phyloP scores from a whole-genome alignment of 2,329 filamentous ascomycete genomes.

The Aureobasidium zeae region DNA sequence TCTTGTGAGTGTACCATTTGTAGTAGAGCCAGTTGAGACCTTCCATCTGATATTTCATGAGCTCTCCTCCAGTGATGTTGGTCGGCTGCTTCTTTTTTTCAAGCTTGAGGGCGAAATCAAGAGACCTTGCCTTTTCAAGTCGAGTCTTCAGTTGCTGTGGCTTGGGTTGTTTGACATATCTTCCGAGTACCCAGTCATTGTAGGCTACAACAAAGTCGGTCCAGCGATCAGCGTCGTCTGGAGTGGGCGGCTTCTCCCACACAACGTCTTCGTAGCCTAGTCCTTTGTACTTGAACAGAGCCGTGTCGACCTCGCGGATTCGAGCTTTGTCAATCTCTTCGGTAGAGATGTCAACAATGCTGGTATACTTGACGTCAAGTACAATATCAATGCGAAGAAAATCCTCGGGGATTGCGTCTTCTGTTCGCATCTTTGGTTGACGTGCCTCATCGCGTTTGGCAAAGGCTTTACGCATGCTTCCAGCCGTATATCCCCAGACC shows the following conservation, averaged over 20 bases:
- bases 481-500: slow-evolving; percentile 63
- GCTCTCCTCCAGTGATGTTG: slow-evolving; percentile 63
- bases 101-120: slow-evolving; percentile 56
- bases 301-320: slow-evolving; percentile 61
- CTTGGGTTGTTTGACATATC: slow-evolving; percentile 57
- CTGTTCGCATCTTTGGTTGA: slow-evolving; percentile 57
- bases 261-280: slow-evolving; percentile 83
- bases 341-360: slow-evolving; percentile 47
- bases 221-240: slow-evolving; percentile 60
- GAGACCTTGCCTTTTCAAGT: slow-evolving; percentile 55
- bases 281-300: slow-evolving; percentile 86
- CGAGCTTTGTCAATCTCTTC: slow-evolving; percentile 63
- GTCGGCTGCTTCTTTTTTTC: slow-evolving; percentile 64
- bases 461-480: slow-evolving; percentile 64
- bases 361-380: slow-evolving; percentile 66
- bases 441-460: slow-evolving; percentile 56
- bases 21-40: slow-evolving; percentile 93
- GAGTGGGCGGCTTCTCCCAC: slow-evolving; percentile 71
- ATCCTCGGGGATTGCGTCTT: slow-evolving; percentile 81
- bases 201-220: slow-evolving; percentile 75
- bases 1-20: slow-evolving; percentile 74
- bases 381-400: slow-evolving; percentile 80
- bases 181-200: slow-evolving; percentile 71
- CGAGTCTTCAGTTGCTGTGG: slow-evolving; percentile 53
- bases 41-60: slow-evolving; percentile 91